Percentiles rank a stretch among this genome's conserved stretches.
Evolutionary conservation across 805 yeast species (phyloP).

Genomic region (Brettanomyces bruxellensis): DNA sequence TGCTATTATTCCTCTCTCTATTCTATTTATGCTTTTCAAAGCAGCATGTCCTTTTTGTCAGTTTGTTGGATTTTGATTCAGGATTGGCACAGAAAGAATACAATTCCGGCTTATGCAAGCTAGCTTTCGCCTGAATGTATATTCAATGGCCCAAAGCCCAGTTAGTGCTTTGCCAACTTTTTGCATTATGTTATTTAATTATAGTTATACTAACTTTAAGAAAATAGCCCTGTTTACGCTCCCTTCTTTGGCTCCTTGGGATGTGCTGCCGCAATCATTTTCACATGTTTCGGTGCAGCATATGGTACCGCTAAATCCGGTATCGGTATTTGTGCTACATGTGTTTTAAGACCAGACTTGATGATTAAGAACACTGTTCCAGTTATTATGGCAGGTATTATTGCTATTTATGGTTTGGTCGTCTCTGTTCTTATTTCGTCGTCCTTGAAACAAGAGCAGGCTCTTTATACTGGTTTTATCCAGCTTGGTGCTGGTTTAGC

Average conservation of each 20-base stretch:
- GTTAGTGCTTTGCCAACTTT: too few species aligned
- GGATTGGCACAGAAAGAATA: too few species aligned
- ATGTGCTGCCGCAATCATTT: conserved; percentile 97
- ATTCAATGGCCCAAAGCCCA: too few species aligned
- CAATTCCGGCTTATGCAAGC: too few species aligned
- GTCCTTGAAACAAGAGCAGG: conserved; percentile 81
- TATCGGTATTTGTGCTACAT: conserved; percentile 98
- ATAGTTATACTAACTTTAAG: neutral
- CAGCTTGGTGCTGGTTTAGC: conserved; percentile 98
- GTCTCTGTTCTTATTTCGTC: conserved; percentile 92
- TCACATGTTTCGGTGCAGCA: conserved; percentile 98
- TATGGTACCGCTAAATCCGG: conserved; percentile 99
- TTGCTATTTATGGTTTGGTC: conserved; percentile 96
- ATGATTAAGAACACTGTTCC: conserved; percentile 91
- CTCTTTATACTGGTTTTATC: conserved; percentile 93
- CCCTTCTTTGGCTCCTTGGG: conserved; percentile 99
- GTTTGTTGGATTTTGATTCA: too few species aligned
- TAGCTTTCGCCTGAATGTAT: too few species aligned
- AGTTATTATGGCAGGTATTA: conserved; percentile 99
- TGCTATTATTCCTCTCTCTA: too few species aligned
- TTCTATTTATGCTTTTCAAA: neutral
- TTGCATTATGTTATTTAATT: neutral
- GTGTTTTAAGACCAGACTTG: conserved; percentile 95
- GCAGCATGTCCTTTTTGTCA: too few species aligned
- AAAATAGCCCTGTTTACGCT: conserved; percentile 61